Evolutionary conservation across 2,329 filamentous ascomycete genomes (phyloP), one percentile per base, ranked within the genome.

Genomic region (Basipetospora sp.): DNA sequence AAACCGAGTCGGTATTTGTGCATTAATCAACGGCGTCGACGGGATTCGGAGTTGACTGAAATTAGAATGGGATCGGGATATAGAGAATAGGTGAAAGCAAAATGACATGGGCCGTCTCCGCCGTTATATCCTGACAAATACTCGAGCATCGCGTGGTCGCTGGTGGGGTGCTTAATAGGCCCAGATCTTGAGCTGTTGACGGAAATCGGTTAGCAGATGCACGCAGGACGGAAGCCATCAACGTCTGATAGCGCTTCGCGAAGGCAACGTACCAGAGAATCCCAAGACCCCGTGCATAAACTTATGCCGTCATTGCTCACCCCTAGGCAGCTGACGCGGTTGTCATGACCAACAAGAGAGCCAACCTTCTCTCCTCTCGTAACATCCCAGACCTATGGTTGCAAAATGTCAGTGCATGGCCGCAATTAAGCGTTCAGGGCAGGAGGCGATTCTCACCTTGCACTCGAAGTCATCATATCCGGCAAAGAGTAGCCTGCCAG

Each of bases 391-490:
- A 96, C 90, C 88, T 96, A 45, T 33, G 18, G n/a, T n/a, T n/a
- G 18, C 13, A 8, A 6, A 25, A 11, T 18, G 31, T 47, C 40
- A 53, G 42, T 6, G n/a, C n/a, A n/a, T n/a, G n/a, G n/a, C n/a
- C n/a, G n/a, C n/a, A n/a, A n/a, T n/a, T n/a, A n/a, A n/a, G n/a
- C n/a, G n/a, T n/a, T n/a, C n/a, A n/a, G n/a, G n/a, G 15, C 36
- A 19, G 14, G 4, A 29, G 8, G 8, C 17, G 34, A 31, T 16
- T 15, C 75, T 53, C 67, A 94, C 88, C 80, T 96, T 98, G 87
- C 90, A 98, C 64, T 98, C 90, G 53, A 94, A 98, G 57, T 98
- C 90, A 53, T 98, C 90, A 54, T 98, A 98, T 48, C 90, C 90
- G 40, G 90, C 90, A 58, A 98, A 98, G 29, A 98, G 67, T 52